Conservation (phyloP, 768 basidiomycete species). For the Amanita fuliginea region DNA sequence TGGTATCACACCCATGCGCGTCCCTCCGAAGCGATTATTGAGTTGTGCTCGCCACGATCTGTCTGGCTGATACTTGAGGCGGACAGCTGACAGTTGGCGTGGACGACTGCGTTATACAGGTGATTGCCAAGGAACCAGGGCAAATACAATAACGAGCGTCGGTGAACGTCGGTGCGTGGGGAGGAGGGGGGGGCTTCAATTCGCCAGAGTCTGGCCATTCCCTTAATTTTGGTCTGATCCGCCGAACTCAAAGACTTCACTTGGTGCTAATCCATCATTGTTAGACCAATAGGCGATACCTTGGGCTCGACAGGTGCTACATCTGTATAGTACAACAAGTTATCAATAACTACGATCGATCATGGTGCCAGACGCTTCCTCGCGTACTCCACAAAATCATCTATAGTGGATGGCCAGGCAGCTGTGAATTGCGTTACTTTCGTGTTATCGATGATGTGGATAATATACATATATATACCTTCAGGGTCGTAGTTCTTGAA, state of each 20-base stretch:
- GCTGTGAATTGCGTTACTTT: background rate
- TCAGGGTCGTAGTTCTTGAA: slow-evolving; percentile 70
- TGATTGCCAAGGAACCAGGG: background rate
- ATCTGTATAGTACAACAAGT: background rate
- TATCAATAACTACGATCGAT: background rate
- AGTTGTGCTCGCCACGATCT: background rate
- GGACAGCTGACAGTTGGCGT: background rate
- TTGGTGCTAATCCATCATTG: too few species aligned
- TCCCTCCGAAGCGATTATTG: background rate
- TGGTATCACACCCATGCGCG: background rate
- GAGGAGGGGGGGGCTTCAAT: too few species aligned
- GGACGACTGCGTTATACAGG: background rate
- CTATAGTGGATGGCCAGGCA: slow-evolving; percentile 58
- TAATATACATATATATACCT: slow-evolving; percentile 30
- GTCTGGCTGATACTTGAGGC: background rate
- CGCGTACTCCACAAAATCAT: slow-evolving; percentile 50
- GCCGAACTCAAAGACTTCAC: too few species aligned
- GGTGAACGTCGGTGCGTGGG: background rate
- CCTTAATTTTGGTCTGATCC: too few species aligned
- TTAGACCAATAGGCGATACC: too few species aligned
- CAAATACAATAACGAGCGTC: background rate
- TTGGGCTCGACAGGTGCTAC: too few species aligned
- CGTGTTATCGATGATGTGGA: background rate
- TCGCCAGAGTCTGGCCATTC: too few species aligned
- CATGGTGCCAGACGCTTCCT: background rate